Conservation (phyloP, 208 protist species). For the Porcisia deanei region DNA sequence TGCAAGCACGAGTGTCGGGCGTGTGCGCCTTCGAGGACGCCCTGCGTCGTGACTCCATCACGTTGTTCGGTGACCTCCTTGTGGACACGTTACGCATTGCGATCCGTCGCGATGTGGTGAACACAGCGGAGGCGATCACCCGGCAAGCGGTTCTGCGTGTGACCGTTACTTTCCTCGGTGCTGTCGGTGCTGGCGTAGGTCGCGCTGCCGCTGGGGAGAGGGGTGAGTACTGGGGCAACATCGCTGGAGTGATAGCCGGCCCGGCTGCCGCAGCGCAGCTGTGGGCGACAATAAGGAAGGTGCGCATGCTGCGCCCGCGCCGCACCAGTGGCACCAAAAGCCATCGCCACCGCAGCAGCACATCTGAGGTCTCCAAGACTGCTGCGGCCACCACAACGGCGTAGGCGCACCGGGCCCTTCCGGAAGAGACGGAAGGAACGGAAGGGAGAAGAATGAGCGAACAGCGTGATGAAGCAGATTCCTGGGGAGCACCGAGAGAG, state of each 20-base stretch:
- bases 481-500: no score
- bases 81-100: constrained; percentile 56
- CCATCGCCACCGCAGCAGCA: constrained; percentile 19
- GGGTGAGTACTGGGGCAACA: constrained; percentile 81
- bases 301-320: constrained; percentile 20
- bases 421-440: no score
- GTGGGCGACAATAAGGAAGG: constrained; percentile 11
- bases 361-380: neutral
- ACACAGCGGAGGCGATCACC: constrained; percentile 20
- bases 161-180: constrained; percentile 38
- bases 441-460: no score
- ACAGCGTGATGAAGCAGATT: no score
- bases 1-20: constrained; percentile 31
- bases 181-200: constrained; percentile 52
- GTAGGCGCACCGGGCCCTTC: neutral
- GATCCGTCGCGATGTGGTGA: constrained; percentile 24
- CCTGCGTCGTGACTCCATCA: constrained; percentile 55
- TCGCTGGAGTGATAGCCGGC: constrained; percentile 41
- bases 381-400: neutral
- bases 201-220: constrained; percentile 44
- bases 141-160: constrained; percentile 34
- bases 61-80: constrained; percentile 49
- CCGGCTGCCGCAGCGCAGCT: constrained; percentile 33
- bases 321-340: constrained; percentile 16
- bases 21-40: constrained; percentile 60